A percentile compares a stretch with the other conserved stretches of the same genome.
Conservation (phyloP, 164 flowering plant genomes). For the Santalum album region DNA sequence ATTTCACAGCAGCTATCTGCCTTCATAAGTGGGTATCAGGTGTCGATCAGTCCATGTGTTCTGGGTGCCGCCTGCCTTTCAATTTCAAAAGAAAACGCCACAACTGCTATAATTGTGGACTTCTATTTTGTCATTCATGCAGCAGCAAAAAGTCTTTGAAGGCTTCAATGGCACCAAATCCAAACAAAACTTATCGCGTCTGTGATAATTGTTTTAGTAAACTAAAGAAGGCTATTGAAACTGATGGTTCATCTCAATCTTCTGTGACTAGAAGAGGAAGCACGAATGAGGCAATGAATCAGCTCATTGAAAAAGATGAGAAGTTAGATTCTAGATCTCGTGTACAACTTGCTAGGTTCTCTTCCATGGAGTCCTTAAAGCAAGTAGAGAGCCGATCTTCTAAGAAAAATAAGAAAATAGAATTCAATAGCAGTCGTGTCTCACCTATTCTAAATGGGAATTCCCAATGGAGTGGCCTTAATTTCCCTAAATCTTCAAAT, state of each 20-base stretch:
- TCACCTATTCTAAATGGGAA: neutral
- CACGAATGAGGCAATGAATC: neutral
- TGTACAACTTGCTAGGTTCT: neutral
- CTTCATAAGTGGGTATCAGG: conserved; percentile 31
- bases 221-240: conserved; percentile 19
- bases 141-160: conserved; percentile 28
- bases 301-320: neutral
- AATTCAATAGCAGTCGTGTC: neutral
- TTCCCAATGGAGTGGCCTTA: neutral
- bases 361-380: neutral
- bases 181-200: conserved; percentile 35
- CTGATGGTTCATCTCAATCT: conserved; percentile 8
- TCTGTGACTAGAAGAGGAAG: neutral
- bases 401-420: neutral
- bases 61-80: conserved; percentile 29
- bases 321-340: neutral
- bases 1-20: conserved; percentile 36
- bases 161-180: conserved; percentile 39
- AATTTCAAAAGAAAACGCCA: conserved; percentile 36
- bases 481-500: neutral
- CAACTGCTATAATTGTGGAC: conserved; percentile 40
- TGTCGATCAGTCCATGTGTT: conserved; percentile 32
- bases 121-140: conserved; percentile 32
- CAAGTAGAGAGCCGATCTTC: neutral
- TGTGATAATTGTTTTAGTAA: conserved; percentile 38